Evolutionary conservation across 2,329 filamentous ascomycete genomes (phyloP).

Genomic region (Fusarium sp.): DNA sequence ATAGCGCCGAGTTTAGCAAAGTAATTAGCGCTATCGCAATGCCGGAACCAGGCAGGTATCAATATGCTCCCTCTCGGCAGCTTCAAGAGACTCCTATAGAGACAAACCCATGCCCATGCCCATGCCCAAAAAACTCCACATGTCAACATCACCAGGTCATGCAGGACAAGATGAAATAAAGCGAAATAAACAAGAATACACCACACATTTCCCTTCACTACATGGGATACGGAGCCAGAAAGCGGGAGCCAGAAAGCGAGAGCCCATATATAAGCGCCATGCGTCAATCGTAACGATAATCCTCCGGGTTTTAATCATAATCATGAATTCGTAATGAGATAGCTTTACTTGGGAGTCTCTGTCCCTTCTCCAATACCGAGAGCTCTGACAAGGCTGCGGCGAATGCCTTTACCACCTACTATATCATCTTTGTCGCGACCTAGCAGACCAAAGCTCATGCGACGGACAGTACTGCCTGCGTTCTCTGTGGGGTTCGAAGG

Average conservation of each 20-base stretch:
- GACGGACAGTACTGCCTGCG: constrained; percentile 51
- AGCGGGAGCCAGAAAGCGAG: constrained; percentile 18
- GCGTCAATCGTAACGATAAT: constrained; percentile 21
- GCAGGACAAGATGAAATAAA: constrained; percentile 3
- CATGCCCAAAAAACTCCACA: constrained; percentile 28
- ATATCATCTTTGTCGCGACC: constrained; percentile 56
- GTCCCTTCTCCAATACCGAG: constrained; percentile 55
- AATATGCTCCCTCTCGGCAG: constrained; percentile 26
- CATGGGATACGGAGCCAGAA: constrained; percentile 14
- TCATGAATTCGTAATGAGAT: constrained; percentile 33
- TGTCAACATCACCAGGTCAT: constrained; percentile 1
- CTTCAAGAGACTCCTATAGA: constrained; percentile 12
- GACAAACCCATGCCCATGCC: not conserved
- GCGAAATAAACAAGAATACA: constrained; percentile 18
- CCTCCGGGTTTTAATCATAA: constrained; percentile 33
- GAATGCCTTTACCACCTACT: constrained; percentile 55
- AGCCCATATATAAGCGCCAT: constrained; percentile 35
- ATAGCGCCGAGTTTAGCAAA: not conserved
- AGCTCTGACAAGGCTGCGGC: constrained; percentile 61
- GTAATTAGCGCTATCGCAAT: constrained; percentile 21
- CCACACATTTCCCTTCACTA: constrained; percentile 2
- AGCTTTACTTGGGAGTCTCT: constrained; percentile 28
- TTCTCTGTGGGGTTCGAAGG: constrained; percentile 40
- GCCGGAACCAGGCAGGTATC: constrained; percentile 29
- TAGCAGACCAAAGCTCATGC: constrained; percentile 63